These are phyloP conservation scores for Phytophthora agathidicida DNA, from an alignment of 352 stramenopile genomes.

Conservation along the genomic window DNA sequence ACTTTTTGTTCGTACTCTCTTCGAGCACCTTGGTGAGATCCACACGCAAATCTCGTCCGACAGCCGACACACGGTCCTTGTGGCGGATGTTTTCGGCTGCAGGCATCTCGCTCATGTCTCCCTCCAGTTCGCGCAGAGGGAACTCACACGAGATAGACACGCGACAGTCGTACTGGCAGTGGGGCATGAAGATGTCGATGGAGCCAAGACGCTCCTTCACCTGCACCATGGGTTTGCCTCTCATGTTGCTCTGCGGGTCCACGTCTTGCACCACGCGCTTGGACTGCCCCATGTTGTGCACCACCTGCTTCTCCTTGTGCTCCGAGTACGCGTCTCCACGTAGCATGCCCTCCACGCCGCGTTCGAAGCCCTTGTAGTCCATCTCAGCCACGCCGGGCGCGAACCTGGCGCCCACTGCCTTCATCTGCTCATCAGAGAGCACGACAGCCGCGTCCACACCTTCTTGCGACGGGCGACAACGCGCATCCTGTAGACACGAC, in stretches of 20 bases:
- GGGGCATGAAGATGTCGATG: slow-evolving; percentile 88
- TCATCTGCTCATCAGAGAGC: slow-evolving; percentile 80
- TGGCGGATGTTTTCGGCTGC: slow-evolving; percentile 75
- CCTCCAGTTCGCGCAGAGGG: slow-evolving; percentile 58
- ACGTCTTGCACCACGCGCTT: slow-evolving; percentile 85
- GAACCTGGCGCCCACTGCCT: slow-evolving; percentile 80
- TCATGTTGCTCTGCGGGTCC: slow-evolving; percentile 58
- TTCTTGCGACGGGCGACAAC: slow-evolving; percentile 75
- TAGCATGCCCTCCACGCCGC: slow-evolving; percentile 69
- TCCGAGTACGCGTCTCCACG: slow-evolving; percentile 72
- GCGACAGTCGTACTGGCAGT: slow-evolving; percentile 86
- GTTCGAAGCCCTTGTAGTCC: slow-evolving; percentile 75
- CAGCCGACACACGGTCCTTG: slow-evolving; percentile 80
- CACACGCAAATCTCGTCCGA: slow-evolving; percentile 79
- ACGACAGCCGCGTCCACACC: slow-evolving; percentile 75
- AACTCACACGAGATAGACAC: slow-evolving; percentile 88
- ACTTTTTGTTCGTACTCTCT: slow-evolving; percentile 70
- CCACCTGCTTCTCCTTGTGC: slow-evolving; percentile 81
- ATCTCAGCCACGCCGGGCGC: slow-evolving; percentile 71
- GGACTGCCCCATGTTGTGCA: slow-evolving; percentile 77
- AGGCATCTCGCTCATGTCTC: slow-evolving; percentile 64
- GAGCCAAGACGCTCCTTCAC: slow-evolving; percentile 84
- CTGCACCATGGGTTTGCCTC: slow-evolving; percentile 59
- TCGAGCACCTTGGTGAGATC: slow-evolving; percentile 86
- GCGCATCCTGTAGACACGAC: slow-evolving; percentile 72